A percentile compares a stretch with the other conserved stretches of the same genome.
Conservation (phyloP, 345 rosid genomes). For the Nasturtium officinale region DNA sequence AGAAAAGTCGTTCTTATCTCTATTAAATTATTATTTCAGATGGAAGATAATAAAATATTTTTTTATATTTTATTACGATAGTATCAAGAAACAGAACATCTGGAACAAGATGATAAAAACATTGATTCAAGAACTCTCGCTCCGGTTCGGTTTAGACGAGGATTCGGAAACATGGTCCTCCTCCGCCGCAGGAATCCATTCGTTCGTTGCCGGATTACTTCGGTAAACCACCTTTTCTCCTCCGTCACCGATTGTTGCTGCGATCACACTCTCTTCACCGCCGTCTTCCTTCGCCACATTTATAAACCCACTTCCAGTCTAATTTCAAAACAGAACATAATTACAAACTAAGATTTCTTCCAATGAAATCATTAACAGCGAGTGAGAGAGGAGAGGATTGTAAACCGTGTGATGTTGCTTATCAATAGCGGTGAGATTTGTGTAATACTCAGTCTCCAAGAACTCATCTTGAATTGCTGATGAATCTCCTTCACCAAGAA, state of each 20-base stretch:
- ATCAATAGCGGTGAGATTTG: conserved; percentile 58
- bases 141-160: conserved; percentile 58
- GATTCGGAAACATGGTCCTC: conserved; percentile 43
- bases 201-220: conserved; percentile 80
- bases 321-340: conserved; percentile 18
- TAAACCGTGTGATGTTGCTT: conserved; percentile 72
- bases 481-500: conserved; percentile 31
- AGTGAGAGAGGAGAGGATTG: background rate
- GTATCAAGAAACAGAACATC: conserved; percentile 32
- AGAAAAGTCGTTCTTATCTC: conserved; percentile 14
- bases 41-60: background rate
- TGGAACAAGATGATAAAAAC: conserved; percentile 13
- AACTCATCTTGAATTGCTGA: conserved; percentile 55
- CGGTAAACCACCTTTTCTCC: conserved; percentile 35
- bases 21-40: background rate
- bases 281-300: conserved; percentile 47
- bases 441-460: conserved; percentile 65
- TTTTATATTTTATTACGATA: background rate
- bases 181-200: conserved; percentile 59
- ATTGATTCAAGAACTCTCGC: conserved; percentile 48
- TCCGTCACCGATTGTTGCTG: conserved; percentile 23
- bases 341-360: background rate
- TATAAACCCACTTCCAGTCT: conserved; percentile 81
- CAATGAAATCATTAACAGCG: background rate
- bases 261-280: conserved; percentile 27